phyloP scores from a whole-genome alignment of 805 yeast genomes.

The Wickerhamomyces canadensis region DNA sequence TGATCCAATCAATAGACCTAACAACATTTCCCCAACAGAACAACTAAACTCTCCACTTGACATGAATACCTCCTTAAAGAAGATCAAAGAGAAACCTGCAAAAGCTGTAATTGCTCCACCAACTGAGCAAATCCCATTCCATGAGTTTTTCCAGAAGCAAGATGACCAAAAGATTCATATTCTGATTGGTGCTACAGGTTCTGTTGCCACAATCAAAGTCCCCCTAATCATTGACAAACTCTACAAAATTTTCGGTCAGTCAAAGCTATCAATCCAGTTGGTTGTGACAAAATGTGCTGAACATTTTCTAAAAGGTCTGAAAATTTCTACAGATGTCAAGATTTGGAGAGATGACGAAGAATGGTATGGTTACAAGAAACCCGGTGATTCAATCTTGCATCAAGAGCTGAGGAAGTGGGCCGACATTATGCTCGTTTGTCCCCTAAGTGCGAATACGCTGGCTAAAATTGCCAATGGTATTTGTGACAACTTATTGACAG shows the following conservation, averaged over 20 bases:
- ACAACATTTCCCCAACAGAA: background rate
- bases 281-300: constrained; percentile 76
- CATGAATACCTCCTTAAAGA: constrained; percentile 12
- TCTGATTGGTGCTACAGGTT: constrained; percentile 88
- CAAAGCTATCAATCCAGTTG: constrained; percentile 74
- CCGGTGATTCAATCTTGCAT: constrained; percentile 73
- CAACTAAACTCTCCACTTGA: constrained; percentile 16
- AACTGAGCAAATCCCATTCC: constrained; percentile 69
- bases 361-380: constrained; percentile 48
- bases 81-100: constrained; percentile 31
- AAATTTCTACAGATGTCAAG: constrained; percentile 68
- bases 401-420: constrained; percentile 84
- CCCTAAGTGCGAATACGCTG: constrained; percentile 73
- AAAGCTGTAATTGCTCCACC: constrained; percentile 53
- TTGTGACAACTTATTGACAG: constrained; percentile 71
- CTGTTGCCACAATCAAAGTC: constrained; percentile 93
- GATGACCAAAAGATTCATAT: constrained; percentile 87
- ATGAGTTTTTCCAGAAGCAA: constrained; percentile 60
- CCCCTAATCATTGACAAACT: constrained; percentile 85
- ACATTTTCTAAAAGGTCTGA: constrained; percentile 58
- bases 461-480: constrained; percentile 73
- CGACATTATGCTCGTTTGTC: constrained; percentile 70
- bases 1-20: background rate
- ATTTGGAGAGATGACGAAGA: constrained; percentile 85
- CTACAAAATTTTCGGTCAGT: constrained; percentile 69